A percentile compares a stretch with the other conserved stretches of the same genome.
phyloP scores from a whole-genome alignment of 768 basidiomycete species.

The Vararia minispora region DNA sequence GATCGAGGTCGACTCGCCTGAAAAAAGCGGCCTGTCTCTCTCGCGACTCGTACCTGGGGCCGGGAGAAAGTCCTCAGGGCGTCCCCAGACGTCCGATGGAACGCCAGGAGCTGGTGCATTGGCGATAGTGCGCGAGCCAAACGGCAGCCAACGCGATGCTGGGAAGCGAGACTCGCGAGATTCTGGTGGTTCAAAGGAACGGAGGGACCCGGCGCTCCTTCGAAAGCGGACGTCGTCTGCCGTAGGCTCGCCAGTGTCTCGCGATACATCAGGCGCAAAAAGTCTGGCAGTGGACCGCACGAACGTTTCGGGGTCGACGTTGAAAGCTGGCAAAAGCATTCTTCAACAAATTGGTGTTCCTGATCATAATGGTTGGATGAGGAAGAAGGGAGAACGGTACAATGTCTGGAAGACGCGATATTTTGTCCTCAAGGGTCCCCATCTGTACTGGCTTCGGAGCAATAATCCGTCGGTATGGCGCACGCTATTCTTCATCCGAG shows the following conservation, averaged over 20 bases:
- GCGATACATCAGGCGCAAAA: neutral
- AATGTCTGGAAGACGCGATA: slow-evolving; percentile 88
- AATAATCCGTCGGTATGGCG: slow-evolving; percentile 43
- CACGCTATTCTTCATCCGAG: too few relatives aligned
- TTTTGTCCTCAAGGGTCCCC: slow-evolving; percentile 85
- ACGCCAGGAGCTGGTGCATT: too few relatives aligned
- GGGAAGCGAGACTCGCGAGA: slow-evolving; percentile 15
- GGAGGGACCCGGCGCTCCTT: slow-evolving; percentile 28
- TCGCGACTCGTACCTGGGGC: slow-evolving; percentile 27
- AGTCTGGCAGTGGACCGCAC: slow-evolving; percentile 7
- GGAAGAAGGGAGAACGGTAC: slow-evolving; percentile 90
- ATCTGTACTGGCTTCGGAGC: slow-evolving; percentile 80
- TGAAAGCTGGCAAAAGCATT: slow-evolving; percentile 52
- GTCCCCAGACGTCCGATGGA: slow-evolving; percentile 32
- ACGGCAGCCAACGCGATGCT: slow-evolving; percentile 17
- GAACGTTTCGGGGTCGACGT: slow-evolving; percentile 6
- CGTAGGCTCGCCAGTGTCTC: neutral
- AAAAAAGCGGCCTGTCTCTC: slow-evolving; percentile 23
- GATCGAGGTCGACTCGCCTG: slow-evolving; percentile 25
- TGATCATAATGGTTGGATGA: slow-evolving; percentile 90
- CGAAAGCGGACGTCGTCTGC: slow-evolving; percentile 43
- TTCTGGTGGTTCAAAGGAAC: slow-evolving; percentile 16
- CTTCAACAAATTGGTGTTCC: slow-evolving; percentile 84
- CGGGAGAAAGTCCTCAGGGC: slow-evolving; percentile 31
- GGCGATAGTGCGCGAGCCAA: slow-evolving; percentile 7